These are phyloP conservation scores for Canavalia gladiata DNA, from an alignment of 306 rosid genomes.

Conservation along the genomic window DNA sequence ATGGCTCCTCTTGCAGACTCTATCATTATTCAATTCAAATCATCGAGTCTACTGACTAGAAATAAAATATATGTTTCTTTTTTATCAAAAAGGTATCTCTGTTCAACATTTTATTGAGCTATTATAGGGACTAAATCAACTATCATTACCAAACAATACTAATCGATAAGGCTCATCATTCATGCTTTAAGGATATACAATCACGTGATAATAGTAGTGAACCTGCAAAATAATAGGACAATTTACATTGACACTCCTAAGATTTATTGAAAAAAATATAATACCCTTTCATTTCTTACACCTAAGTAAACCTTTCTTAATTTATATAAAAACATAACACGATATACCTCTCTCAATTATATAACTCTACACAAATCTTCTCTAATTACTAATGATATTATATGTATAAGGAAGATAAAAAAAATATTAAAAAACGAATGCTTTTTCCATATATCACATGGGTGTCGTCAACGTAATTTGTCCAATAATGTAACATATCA, in stretches of 20 bases:
- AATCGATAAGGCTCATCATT: slow-evolving; percentile 13
- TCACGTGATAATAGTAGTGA: slow-evolving; percentile 36
- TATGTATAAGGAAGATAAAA: no score
- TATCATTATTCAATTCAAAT: slow-evolving; percentile 36
- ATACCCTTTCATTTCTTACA: no score
- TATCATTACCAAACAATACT: slow-evolving; percentile 38
- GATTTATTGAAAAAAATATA: no score
- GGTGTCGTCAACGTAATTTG: no score
- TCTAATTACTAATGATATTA: no score
- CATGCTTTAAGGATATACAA: slow-evolving; percentile 19
- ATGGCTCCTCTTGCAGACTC: slow-evolving; percentile 10
- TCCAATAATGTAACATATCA: neutral
- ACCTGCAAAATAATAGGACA: neutral
- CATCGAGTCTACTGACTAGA: neutral
- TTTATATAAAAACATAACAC: no score
- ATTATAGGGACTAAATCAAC: slow-evolving; percentile 33
- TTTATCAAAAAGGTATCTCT: neutral
- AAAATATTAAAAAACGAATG: no score
- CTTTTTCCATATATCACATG: no score
- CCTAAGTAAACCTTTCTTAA: no score
- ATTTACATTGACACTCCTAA: no score
- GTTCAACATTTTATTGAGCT: slow-evolving; percentile 30
- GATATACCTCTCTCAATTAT: no score
- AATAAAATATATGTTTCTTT: neutral
- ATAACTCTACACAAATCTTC: no score